A percentile compares a stretch with the other conserved stretches of the same genome.
phyloP scores from a whole-genome alignment of 2,329 filamentous ascomycete genomes.

The Pseudogymnoascus sp. region DNA sequence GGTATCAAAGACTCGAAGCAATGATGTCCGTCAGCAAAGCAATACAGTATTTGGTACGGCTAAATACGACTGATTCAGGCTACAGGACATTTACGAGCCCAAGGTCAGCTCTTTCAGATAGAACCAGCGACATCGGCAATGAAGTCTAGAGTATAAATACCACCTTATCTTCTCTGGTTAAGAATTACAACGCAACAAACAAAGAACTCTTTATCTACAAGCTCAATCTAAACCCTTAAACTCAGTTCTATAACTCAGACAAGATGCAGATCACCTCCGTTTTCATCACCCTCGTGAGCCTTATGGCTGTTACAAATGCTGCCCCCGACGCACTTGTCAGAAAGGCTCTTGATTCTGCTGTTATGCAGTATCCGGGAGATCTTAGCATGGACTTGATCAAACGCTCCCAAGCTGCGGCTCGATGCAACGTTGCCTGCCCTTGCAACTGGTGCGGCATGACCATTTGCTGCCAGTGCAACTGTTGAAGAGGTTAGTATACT shows the following conservation, averaged over 20 bases:
- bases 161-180: not conserved
- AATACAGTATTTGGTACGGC: not conserved
- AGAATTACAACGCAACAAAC: not conserved
- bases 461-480: not conserved
- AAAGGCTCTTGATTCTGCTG: not conserved
- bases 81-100: not conserved
- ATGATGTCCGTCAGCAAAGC: not conserved
- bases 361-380: not conserved
- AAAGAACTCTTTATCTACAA: not conserved
- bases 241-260: not conserved
- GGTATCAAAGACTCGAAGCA: not conserved
- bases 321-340: not conserved
- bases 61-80: not conserved
- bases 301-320: not conserved
- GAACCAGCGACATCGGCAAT: not conserved
- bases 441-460: slow-evolving; percentile 1
- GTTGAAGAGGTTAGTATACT: not conserved
- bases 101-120: not conserved
- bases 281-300: not conserved
- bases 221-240: not conserved
- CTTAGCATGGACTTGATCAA: not conserved
- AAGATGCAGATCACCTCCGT: not conserved
- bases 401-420: not conserved
- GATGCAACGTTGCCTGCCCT: not conserved
- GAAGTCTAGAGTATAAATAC: not conserved